These are phyloP conservation scores for Linnemannia schmuckeri DNA, from an alignment of 192 early-diverging fungal species.

Conservation along the genomic window DNA sequence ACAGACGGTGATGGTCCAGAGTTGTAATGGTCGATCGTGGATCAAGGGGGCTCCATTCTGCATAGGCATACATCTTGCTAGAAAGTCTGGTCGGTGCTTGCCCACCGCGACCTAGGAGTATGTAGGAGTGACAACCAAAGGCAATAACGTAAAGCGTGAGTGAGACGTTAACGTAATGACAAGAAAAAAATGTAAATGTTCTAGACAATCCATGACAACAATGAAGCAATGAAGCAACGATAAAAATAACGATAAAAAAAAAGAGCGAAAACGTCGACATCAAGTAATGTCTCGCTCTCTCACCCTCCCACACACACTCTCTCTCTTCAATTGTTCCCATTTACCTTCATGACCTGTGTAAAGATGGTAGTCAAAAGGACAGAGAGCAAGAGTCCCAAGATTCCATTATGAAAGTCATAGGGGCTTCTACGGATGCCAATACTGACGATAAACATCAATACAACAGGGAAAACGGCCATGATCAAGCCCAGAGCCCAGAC, in stretches of 20 bases:
- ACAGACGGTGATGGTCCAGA: slow-evolving; percentile 66
- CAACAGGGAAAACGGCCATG: slow-evolving; percentile 46
- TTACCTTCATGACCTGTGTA: slow-evolving; percentile 61
- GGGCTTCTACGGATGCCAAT: slow-evolving; percentile 47
- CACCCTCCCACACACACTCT: background rate
- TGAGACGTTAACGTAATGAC: background rate
- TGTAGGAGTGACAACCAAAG: no score
- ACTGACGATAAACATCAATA: slow-evolving; percentile 38
- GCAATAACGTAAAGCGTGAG: background rate
- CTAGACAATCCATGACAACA: background rate
- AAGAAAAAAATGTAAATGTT: background rate
- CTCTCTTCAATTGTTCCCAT: background rate
- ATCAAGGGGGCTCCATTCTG: slow-evolving; percentile 20
- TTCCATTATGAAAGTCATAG: slow-evolving; percentile 41
- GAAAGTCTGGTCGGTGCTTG: slow-evolving; percentile 62
- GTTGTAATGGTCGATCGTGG: slow-evolving; percentile 61
- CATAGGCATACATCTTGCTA: slow-evolving; percentile 57
- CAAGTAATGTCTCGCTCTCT: no score
- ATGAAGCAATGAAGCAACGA: background rate
- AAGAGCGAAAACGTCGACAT: background rate
- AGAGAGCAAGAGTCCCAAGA: slow-evolving; percentile 53
- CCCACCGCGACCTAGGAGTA: slow-evolving; percentile 53
- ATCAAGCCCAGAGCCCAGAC: slow-evolving; percentile 53
- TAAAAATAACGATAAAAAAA: background rate
- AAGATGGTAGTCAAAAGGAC: slow-evolving; percentile 58